phyloP scores from a whole-genome alignment of 1,139 yeast genomes.

The Suhomyces terraborum region DNA sequence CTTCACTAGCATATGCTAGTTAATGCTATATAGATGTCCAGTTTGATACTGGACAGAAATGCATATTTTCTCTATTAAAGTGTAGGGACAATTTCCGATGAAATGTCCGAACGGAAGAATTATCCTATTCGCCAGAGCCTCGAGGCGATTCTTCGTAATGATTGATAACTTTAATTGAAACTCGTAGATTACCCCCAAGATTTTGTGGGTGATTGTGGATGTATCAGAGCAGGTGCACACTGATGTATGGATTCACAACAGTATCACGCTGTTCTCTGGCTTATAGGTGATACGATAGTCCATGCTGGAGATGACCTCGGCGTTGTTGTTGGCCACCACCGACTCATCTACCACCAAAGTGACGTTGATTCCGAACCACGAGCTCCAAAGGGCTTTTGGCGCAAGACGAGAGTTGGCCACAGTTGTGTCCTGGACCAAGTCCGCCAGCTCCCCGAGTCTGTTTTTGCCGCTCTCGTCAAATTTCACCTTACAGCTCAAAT shows the following conservation, averaged over 20 bases:
- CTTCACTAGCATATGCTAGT: background rate
- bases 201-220: background rate
- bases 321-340: conserved; percentile 43
- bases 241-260: conserved; percentile 28
- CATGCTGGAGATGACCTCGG: conserved; percentile 54
- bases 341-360: conserved; percentile 61
- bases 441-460: conserved; percentile 62
- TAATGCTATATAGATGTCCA: background rate
- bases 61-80: background rate
- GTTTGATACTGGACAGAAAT: background rate
- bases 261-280: conserved; percentile 58
- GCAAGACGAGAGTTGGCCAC: conserved; percentile 18
- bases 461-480: conserved; percentile 75
- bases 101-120: no score
- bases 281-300: conserved; percentile 67
- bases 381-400: conserved; percentile 54
- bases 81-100: background rate
- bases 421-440: conserved; percentile 29
- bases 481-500: conserved; percentile 63
- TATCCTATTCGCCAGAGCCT: no score
- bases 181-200: no score
- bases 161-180: no score
- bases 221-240: background rate
- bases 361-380: conserved; percentile 67
- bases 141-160: no score